phyloP scores from a whole-genome alignment of 768 basidiomycete species.

The Naganishia vaughanmartiniae region DNA sequence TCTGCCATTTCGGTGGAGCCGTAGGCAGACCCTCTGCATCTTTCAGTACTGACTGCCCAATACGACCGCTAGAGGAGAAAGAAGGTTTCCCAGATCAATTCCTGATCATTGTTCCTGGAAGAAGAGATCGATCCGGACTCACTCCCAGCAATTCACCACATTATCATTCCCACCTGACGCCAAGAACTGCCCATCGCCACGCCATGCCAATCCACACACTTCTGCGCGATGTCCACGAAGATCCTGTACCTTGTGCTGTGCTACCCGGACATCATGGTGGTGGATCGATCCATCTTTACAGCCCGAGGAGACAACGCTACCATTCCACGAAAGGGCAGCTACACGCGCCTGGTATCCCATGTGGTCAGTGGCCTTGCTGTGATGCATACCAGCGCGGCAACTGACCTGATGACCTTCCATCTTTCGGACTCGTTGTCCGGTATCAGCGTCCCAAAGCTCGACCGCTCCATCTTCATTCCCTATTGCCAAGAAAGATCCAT shows the following conservation, averaged over 20 bases:
- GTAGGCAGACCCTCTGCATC: constrained; percentile 42
- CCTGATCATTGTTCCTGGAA: constrained; percentile 47
- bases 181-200: constrained; percentile 76
- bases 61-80: constrained; percentile 41
- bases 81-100: constrained; percentile 29
- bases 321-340: constrained; percentile 80
- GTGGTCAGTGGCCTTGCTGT: neutral
- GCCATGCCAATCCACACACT: constrained; percentile 81
- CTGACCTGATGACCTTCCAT: constrained; percentile 70
- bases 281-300: constrained; percentile 93
- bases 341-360: constrained; percentile 63
- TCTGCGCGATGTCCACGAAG: constrained; percentile 86
- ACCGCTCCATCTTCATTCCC: constrained; percentile 79
- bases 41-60: constrained; percentile 46
- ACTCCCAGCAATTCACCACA: constrained; percentile 96
- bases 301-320: constrained; percentile 79
- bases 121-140: constrained; percentile 59
- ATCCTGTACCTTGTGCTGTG: constrained; percentile 83
- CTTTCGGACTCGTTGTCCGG: constrained; percentile 74
- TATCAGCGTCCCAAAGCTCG: constrained; percentile 90
- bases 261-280: constrained; percentile 90
- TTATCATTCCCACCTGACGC: constrained; percentile 98
- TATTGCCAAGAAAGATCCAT: constrained; percentile 69
- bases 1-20: constrained; percentile 73
- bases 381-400: neutral